Conservation (phyloP, 306 rosid species). For the Quercus alba region DNA sequence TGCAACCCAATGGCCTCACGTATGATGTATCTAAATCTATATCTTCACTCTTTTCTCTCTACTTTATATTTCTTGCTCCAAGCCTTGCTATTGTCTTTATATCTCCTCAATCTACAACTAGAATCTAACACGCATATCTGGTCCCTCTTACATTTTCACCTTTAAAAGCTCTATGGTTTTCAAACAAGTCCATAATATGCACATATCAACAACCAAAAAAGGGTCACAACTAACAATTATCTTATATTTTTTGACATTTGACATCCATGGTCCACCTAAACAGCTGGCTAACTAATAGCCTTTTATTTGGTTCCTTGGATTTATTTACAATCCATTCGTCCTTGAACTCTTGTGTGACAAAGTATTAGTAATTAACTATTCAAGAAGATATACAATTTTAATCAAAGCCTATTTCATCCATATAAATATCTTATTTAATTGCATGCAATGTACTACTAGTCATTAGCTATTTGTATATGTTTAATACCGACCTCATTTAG, state of each 20-base stretch:
- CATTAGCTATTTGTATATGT: constrained; percentile 10
- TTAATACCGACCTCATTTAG: constrained; percentile 40
- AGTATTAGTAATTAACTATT: background rate
- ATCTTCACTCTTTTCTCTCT: background rate
- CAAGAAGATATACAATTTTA: constrained; percentile 17
- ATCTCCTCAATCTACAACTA: background rate
- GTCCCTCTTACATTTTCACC: background rate
- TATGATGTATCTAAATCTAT: background rate
- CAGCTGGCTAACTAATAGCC: constrained; percentile 32
- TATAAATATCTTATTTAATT: constrained; percentile 13
- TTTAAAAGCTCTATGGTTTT: background rate
- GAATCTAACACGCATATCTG: background rate
- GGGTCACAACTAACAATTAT: constrained; percentile 4
- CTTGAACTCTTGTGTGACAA: too few species aligned
- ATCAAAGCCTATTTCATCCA: constrained; percentile 28
- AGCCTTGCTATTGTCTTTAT: background rate
- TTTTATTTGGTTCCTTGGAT: constrained; percentile 19
- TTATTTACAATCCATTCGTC: too few species aligned
- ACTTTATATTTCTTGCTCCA: background rate
- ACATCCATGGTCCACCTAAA: constrained; percentile 16
- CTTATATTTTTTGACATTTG: constrained; percentile 26
- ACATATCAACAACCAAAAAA: too few species aligned
- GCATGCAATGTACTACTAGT: background rate
- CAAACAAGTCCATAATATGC: background rate
- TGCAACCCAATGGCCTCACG: background rate